Conservation (phyloP, 768 basidiomycete species). For the Amanita exitialis region DNA sequence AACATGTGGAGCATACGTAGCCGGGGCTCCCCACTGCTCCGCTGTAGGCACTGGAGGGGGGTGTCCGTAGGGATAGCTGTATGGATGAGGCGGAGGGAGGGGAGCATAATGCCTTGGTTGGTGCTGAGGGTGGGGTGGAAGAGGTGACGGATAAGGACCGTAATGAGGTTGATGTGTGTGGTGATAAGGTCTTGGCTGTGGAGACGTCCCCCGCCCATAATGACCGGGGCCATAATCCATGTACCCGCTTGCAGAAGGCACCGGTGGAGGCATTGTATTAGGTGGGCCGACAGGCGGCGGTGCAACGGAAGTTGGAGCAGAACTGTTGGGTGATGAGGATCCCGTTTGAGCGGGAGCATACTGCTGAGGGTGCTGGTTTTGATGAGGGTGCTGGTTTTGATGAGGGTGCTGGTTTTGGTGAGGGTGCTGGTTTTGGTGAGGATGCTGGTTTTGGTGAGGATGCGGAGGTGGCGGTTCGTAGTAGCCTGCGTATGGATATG, state of each 20-base stretch:
- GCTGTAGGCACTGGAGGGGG: conserved; percentile 11
- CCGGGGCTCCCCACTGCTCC: conserved; percentile 2
- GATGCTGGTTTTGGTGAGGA: conserved; percentile 19
- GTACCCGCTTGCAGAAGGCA: conserved; percentile 4
- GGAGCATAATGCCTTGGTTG: conserved; percentile 15
- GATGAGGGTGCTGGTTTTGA: too few relatives aligned
- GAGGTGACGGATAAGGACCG: conserved; percentile 7
- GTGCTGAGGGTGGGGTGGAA: conserved; percentile 9
- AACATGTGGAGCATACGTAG: conserved; percentile 2
- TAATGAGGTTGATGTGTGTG: conserved; percentile 11
- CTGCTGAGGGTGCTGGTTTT: conserved; percentile 7
- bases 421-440: conserved; percentile 11
- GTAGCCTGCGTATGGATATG: conserved; percentile 13
- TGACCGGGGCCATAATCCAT: not conserved
- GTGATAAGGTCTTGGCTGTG: conserved; percentile 10
- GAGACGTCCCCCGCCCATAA: conserved; percentile 4
- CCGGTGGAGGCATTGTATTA: conserved; percentile 8
- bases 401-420: conserved; percentile 9
- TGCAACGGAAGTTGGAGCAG: not conserved
- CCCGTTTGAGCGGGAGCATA: conserved; percentile 8
- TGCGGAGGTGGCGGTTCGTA: conserved; percentile 17
- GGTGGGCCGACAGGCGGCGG: conserved; percentile 1
- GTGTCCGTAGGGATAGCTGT: conserved; percentile 16
- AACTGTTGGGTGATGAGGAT: not conserved
- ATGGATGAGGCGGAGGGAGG: conserved; percentile 13